These are phyloP conservation scores for Starmerella apicola DNA, from an alignment of 805 yeast genomes.

Conservation along the genomic window DNA sequence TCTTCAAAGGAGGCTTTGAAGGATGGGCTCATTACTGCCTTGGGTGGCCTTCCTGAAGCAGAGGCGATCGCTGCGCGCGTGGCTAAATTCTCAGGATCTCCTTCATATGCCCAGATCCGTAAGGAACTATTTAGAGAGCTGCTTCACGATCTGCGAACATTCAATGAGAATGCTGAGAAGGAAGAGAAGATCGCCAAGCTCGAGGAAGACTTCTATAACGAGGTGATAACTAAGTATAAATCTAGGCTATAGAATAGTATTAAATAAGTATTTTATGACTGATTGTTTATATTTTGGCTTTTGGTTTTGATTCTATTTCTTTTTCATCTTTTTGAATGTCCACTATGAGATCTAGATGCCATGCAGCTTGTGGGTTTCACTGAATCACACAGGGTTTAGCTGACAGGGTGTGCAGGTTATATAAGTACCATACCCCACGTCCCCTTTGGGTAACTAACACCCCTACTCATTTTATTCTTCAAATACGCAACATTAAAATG, in stretches of 20 bases:
- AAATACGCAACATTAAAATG: too few relatives aligned
- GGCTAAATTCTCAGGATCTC: slow-evolving; percentile 21
- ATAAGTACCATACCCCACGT: too few relatives aligned
- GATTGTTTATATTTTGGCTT: too few relatives aligned
- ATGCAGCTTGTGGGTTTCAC: too few relatives aligned
- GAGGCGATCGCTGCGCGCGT: slow-evolving; percentile 23
- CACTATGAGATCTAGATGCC: too few relatives aligned
- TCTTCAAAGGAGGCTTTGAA: slow-evolving; percentile 69
- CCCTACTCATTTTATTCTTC: too few relatives aligned
- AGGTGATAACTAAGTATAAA: slow-evolving; percentile 7
- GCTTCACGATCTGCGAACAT: slow-evolving; percentile 19
- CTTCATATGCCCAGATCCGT: slow-evolving; percentile 26
- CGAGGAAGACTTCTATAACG: slow-evolving; percentile 17
- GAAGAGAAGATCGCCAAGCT: slow-evolving; percentile 2
- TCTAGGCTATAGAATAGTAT: slow-evolving; percentile 17
- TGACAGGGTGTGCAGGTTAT: too few relatives aligned
- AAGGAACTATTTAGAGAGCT: slow-evolving; percentile 23
- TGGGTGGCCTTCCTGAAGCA: slow-evolving; percentile 28
- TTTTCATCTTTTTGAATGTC: too few relatives aligned
- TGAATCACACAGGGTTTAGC: too few relatives aligned
- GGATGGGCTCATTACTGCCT: slow-evolving; percentile 40
- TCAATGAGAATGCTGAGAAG: slow-evolving; percentile 12
- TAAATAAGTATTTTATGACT: neutral
- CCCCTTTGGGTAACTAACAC: too few relatives aligned
- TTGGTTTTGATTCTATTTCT: too few relatives aligned